A percentile compares a stretch with the other conserved stretches of the same genome.
phyloP scores from a whole-genome alignment of 2,329 filamentous ascomycete genomes.

The Aspergillus fumigatus region DNA sequence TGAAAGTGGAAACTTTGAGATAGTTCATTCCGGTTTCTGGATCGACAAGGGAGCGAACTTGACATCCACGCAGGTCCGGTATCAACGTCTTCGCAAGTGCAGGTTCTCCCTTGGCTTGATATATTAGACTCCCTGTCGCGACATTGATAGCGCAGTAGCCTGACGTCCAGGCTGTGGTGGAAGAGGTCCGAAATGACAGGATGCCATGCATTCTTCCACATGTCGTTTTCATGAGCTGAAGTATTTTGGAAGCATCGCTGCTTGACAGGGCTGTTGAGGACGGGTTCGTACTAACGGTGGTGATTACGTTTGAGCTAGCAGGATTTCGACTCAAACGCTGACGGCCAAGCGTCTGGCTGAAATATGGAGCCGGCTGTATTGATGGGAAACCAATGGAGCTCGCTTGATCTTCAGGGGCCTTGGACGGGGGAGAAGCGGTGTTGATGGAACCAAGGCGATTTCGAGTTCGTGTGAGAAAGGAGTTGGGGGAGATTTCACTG shows the following conservation, averaged over 20 bases:
- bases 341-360: slow-evolving; percentile 29
- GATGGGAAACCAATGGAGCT: slow-evolving; percentile 47
- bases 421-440: slow-evolving; percentile 30
- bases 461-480: slow-evolving; percentile 29
- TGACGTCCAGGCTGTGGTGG: slow-evolving; percentile 43
- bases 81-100: slow-evolving; percentile 46
- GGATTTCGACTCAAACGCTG: slow-evolving; percentile 32
- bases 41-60: slow-evolving; percentile 46
- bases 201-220: slow-evolving; percentile 51
- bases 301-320: slow-evolving; percentile 21
- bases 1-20: slow-evolving; percentile 46
- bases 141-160: slow-evolving; percentile 51
- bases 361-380: slow-evolving; percentile 39
- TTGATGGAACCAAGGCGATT: slow-evolving; percentile 40
- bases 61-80: slow-evolving; percentile 47
- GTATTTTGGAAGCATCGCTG: slow-evolving; percentile 44
- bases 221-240: slow-evolving; percentile 50
- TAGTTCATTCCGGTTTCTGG: slow-evolving; percentile 43
- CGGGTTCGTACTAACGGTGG: slow-evolving; percentile 24
- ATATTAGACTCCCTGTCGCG: slow-evolving; percentile 47
- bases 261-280: slow-evolving; percentile 35
- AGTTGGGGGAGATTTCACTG: slow-evolving; percentile 32
- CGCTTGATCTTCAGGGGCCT: slow-evolving; percentile 35
- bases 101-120: slow-evolving; percentile 48
- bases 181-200: slow-evolving; percentile 45